Conservation (phyloP, 192 early-diverging fungal genomes). For the Thamnidium elegans region DNA sequence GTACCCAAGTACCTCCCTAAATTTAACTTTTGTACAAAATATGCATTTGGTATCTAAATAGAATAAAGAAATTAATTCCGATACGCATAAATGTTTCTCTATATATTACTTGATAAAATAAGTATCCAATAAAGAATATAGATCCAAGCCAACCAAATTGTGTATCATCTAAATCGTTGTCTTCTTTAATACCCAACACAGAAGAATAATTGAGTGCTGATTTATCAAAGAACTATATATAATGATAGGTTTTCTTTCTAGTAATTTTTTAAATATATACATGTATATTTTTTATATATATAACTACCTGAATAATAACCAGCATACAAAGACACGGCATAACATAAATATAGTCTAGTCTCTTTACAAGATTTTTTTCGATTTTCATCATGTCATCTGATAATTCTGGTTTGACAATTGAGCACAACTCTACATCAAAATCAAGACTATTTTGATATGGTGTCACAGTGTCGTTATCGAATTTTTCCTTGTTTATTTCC, state of each 20-base stretch:
- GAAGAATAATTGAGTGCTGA: slow-evolving; percentile 19
- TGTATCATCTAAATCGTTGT: slow-evolving; percentile 8
- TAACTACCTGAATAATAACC: slow-evolving; percentile 21
- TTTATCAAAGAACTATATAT: slow-evolving; percentile 28
- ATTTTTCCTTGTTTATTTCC: too few relatives aligned
- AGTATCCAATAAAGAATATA: slow-evolving; percentile 31
- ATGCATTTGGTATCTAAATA: slow-evolving; percentile 1
- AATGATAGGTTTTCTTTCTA: neutral
- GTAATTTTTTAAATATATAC: neutral
- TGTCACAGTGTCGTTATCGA: too few relatives aligned
- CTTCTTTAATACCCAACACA: slow-evolving; percentile 23
- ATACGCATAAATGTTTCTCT: neutral
- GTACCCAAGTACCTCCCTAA: slow-evolving; percentile 20
- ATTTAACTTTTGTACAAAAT: slow-evolving; percentile 21
- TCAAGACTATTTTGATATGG: too few relatives aligned
- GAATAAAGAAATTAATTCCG: too few relatives aligned
- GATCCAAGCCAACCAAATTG: slow-evolving; percentile 23
- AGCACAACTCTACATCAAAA: too few relatives aligned
- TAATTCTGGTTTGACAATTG: neutral
- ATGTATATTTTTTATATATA: too few relatives aligned
- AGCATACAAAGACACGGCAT: slow-evolving; percentile 19
- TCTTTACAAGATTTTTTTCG: neutral
- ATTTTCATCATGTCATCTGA: neutral
- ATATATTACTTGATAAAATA: slow-evolving; percentile 19
- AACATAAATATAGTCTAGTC: slow-evolving; percentile 10